Percentiles rank a stretch among this genome's conserved stretches.
Evolutionary conservation across 352 stramenopile genomes (phyloP).

Genomic region (Lagenidium giganteum): DNA sequence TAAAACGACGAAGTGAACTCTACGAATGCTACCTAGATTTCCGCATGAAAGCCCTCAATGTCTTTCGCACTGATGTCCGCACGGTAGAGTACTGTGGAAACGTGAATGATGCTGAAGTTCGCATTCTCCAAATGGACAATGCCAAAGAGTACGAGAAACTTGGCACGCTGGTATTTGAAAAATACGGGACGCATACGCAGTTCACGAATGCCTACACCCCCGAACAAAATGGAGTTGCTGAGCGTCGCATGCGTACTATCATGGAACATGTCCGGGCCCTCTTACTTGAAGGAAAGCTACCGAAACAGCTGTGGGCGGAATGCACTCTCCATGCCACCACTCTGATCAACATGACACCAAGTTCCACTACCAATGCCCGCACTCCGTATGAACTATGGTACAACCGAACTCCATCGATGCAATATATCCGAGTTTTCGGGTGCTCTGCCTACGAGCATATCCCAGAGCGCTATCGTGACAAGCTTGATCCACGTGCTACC

Average conservation of each 20-base stretch:
- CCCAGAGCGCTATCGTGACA: too few relatives aligned
- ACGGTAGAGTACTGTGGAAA: conserved; percentile 2
- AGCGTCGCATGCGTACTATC: too few relatives aligned
- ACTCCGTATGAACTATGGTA: not conserved
- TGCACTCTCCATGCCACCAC: not conserved
- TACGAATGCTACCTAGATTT: conserved; percentile 8
- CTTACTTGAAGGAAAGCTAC: conserved; percentile 1
- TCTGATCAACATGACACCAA: conserved; percentile 2
- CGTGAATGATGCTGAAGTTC: conserved; percentile 2
- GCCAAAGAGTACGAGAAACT: too few relatives aligned
- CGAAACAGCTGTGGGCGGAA: conserved; percentile 1
- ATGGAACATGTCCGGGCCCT: too few relatives aligned
- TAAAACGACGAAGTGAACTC: not conserved
- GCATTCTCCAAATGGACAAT: conserved; percentile 6
- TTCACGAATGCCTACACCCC: too few relatives aligned
- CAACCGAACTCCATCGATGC: too few relatives aligned
- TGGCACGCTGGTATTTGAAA: too few relatives aligned
- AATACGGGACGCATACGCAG: too few relatives aligned
- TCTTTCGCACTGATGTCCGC: conserved; percentile 3
- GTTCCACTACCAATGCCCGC: not conserved
- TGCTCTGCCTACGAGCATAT: too few relatives aligned
- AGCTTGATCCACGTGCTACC: too few relatives aligned
- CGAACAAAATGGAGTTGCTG: too few relatives aligned
- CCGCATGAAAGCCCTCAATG: conserved; percentile 3
- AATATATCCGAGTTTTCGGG: too few relatives aligned